Evolutionary conservation across 768 basidiomycete genomes (phyloP), one percentile per base, ranked within the genome.

Genomic region (Boletus reticuloceps): DNA sequence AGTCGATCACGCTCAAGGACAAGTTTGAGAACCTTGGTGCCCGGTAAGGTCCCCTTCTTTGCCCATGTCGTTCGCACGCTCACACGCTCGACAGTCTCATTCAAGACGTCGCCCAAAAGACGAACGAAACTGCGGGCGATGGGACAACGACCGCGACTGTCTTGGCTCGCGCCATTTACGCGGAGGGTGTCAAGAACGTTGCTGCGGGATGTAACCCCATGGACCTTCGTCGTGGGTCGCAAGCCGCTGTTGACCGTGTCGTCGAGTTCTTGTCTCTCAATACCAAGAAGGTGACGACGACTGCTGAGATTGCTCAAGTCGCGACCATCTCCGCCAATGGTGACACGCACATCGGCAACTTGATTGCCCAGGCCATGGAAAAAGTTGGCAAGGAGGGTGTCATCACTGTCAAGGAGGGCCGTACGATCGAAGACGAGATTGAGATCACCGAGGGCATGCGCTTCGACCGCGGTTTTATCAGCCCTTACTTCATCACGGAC

Each of bases 401-500:
- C 68, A 98, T 99, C 79, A 98, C 96, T 47, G 95, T 99, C 72
- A 99, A 98, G 80, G 96, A 99, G 74, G 96, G 96, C 42, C 86
- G 89, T 64, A 98, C 96, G 6, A 97, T 95, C 61, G 94, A 98
- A 65, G 96, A 99, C 69, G 94, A 97, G 75, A 98, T 98, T 69
- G 96, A 99, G 72, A 94, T 99, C 67, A 98, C 96, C 27, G 96
- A 99, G 77, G 96, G 96, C 74, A 99, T 99, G 96, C 87, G 94
- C 67, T 98, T 99, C 77, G 96, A 99, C 83, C 90, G 96, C 51
- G 96, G 96, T 20, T 99, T 84, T 82, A 96, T 98, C 75, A 94
- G 91, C 1, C 93, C 95, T 0, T 98, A 98, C 83, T 97, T 98
- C 73, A 86, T 99, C 75, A 98, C 96, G 61, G 94, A 99, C 77